These are phyloP conservation scores for Ophiocordyceps camponoti-floridani DNA, from an alignment of 2,329 filamentous ascomycete species.

Conservation along the genomic window DNA sequence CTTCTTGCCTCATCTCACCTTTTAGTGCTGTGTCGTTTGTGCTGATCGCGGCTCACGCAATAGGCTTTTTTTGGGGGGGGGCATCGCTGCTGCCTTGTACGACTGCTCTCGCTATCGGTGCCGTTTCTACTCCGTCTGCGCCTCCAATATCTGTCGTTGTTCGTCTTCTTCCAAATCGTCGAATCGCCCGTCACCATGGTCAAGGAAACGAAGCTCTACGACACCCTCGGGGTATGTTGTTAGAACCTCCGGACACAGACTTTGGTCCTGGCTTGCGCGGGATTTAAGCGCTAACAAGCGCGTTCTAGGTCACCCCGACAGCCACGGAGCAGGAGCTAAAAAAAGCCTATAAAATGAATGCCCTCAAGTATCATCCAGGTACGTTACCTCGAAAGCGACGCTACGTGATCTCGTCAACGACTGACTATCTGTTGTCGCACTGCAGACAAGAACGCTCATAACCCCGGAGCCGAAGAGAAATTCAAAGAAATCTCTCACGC, in stretches of 20 bases:
- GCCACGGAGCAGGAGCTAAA: conserved; percentile 78
- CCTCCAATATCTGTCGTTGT: not conserved
- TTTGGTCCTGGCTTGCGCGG: not conserved
- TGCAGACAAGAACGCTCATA: conserved; percentile 87
- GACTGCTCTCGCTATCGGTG: no score
- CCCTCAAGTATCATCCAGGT: conserved; percentile 74
- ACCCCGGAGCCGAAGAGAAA: conserved; percentile 85
- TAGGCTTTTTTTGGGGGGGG: not conserved
- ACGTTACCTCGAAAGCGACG: conserved; percentile 13
- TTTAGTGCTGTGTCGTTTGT: not conserved
- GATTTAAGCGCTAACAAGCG: not conserved
- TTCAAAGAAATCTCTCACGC: conserved; percentile 96
- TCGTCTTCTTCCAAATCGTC: not conserved
- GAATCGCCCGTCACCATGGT: conserved; percentile 38
- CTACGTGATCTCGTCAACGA: not conserved
- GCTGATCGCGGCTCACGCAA: not conserved
- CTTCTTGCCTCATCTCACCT: not conserved
- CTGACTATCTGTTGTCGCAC: not conserved
- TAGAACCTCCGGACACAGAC: not conserved
- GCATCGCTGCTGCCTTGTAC: no score
- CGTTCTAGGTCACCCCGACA: conserved; percentile 50
- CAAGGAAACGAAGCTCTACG: conserved; percentile 33
- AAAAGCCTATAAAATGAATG: conserved; percentile 73
- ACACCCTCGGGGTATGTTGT: conserved; percentile 52
- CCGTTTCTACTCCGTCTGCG: no score